Evolutionary conservation across 1,139 yeast genomes (phyloP).

Genomic region (Candida albicans): DNA sequence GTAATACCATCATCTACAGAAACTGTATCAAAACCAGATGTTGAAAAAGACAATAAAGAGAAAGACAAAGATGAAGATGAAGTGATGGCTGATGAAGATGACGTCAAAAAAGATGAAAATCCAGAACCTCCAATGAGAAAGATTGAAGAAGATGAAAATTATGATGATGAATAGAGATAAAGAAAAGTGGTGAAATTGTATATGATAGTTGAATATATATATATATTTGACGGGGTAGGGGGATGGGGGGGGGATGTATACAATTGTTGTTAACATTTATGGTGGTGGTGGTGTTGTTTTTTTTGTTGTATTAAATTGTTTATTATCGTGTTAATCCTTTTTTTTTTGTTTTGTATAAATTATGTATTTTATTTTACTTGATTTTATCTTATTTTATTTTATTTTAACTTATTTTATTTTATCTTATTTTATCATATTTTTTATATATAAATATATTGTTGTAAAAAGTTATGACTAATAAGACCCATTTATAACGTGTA

Average conservation of each 20-base stretch:
- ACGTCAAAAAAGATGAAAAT: slow-evolving; percentile 26
- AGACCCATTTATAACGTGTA: no score
- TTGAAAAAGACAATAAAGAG: slow-evolving; percentile 1
- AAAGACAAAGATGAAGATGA: slow-evolving; percentile 42
- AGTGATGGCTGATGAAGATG: slow-evolving; percentile 33
- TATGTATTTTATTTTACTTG: slow-evolving; percentile 1
- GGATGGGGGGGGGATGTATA: no score
- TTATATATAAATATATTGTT: no score
- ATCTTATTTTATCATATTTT: no score
- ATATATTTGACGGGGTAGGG: no score
- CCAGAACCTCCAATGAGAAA: slow-evolving; percentile 72
- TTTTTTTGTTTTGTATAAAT: slow-evolving; percentile 5
- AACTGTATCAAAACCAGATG: slow-evolving; percentile 8
- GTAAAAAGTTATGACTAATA: background rate
- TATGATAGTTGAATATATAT: background rate
- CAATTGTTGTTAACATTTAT: no score
- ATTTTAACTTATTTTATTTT: background rate
- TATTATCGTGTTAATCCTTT: slow-evolving; percentile 4
- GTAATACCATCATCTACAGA: slow-evolving; percentile 7
- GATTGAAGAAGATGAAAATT: slow-evolving; percentile 81
- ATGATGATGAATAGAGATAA: slow-evolving; percentile 60
- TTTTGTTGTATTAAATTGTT: slow-evolving; percentile 1
- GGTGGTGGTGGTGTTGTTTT: background rate
- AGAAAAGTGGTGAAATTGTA: background rate
- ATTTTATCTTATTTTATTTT: background rate